phyloP scores from a whole-genome alignment of 495 filamentous ascomycete genomes.

The Thermochaetoides thermophila region DNA sequence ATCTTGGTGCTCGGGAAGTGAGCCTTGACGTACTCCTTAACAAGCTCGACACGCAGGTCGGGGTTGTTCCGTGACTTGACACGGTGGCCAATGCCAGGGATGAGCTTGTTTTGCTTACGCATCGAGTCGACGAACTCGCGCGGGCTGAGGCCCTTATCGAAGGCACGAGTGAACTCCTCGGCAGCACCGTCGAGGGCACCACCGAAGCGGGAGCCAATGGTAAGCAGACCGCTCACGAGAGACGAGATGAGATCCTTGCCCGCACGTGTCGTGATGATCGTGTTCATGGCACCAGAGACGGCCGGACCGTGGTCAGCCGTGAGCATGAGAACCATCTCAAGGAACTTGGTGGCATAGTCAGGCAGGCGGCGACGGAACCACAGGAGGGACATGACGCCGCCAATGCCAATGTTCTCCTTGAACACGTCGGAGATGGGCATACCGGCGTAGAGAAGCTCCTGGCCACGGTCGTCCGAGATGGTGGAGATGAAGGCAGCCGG shows the following conservation, averaged over 20 bases:
- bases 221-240: conserved; percentile 89
- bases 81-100: conserved; percentile 96
- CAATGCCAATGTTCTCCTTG: conserved; percentile 95
- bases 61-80: conserved; percentile 99
- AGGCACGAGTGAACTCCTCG: conserved; percentile 95
- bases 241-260: conserved; percentile 96
- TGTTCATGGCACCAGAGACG: conserved; percentile 99
- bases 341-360: conserved; percentile 90
- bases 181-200: conserved; percentile 95
- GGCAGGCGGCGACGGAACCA: conserved; percentile 99
- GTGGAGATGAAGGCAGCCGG: conserved; percentile 99
- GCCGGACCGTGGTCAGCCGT: conserved; percentile 98
- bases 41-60: conserved; percentile 96
- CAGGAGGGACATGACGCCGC: conserved; percentile 97
- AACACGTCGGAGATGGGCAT: conserved; percentile 99
- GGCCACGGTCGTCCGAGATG: conserved; percentile 98
- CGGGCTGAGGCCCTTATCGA: conserved; percentile 93
- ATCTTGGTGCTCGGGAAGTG: conserved; percentile 94
- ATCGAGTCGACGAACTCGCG: conserved; percentile 98
- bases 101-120: conserved; percentile 99
- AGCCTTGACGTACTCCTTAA: conserved; percentile 96
- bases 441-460: conserved; percentile 95
- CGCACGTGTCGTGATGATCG: conserved; percentile 97
- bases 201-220: conserved; percentile 95
- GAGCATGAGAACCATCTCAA: conserved; percentile 99